These are phyloP conservation scores for Synchytrium microbalum DNA, from an alignment of 371 early-diverging fungal species.

Conservation along the genomic window DNA sequence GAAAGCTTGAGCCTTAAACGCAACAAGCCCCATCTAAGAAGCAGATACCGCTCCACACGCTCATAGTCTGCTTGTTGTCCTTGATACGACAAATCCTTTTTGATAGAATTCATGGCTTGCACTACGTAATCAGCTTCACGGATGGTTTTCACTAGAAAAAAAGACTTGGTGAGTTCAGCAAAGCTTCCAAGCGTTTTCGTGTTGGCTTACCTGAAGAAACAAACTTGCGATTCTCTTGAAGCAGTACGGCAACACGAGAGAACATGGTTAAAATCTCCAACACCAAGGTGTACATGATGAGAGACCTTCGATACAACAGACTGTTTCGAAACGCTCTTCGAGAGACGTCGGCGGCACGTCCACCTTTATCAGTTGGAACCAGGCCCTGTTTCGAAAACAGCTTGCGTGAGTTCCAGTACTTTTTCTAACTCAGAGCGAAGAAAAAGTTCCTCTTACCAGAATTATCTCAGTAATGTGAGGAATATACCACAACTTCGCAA, in stretches of 20 bases:
- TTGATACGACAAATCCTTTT: conserved; percentile 38
- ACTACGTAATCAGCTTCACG: conserved; percentile 45
- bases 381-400: background rate
- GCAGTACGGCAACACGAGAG: conserved; percentile 23
- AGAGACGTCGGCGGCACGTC: background rate
- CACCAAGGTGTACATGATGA: conserved; percentile 26
- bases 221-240: conserved; percentile 39
- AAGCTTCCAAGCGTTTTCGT: background rate
- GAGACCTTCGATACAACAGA: conserved; percentile 23
- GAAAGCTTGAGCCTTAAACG: conserved; percentile 25
- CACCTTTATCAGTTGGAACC: background rate
- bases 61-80: conserved; percentile 33
- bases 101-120: conserved; percentile 33
- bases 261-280: conserved; percentile 31
- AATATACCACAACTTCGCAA: conserved; percentile 41
- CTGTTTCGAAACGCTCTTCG: background rate
- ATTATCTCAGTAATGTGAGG: conserved; percentile 40
- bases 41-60: conserved; percentile 27
- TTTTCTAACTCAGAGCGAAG: too few relatives aligned
- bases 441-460: conserved; percentile 13
- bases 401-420: too few relatives aligned
- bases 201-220: conserved; percentile 22
- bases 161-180: background rate
- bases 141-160: conserved; percentile 26
- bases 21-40: conserved; percentile 36